Base-by-base conservation (phyloP, 345 rosid genomes). In the Passiflora organensis region DNA sequence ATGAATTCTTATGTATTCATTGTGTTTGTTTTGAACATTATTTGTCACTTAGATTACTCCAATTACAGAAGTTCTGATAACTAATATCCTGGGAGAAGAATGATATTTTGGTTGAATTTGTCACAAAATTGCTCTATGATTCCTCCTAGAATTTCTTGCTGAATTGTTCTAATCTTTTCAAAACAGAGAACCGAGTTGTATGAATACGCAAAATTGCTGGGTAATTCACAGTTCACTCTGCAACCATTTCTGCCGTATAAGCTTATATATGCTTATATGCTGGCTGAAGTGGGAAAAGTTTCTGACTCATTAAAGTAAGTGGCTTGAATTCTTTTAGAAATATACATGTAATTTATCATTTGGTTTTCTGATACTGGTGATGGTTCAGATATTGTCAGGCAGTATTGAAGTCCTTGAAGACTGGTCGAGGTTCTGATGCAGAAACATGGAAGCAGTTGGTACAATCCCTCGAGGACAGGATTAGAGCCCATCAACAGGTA, bases 181-280 rank as follows among this genome's bases (percentile, higher is more conserved):
- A 62, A 69, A 63, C 93, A 93, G 99, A 87, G 99, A 76, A 94
- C 99, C 1, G 99, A 94, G 77, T 72, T 94, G 23, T 89, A 85
- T 65, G 99, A 94, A 74, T 94, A 94, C 64, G 82, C 99, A 2
- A 94, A 83, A 81, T 81, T 85, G 67, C 83, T 85, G 41, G 99
- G 99, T 53, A 94, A 94, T 76, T 79, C 99, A 76, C 99, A 94
- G 79, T 89, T 74, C 68, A 76, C 74, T 59, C 67, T 94, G 73
- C 79, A 73, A 49, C 90, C 95, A 12, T 87, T 94, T 85, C 99
- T 89, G 74, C 97, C 97, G n/a, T 94, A 94, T 63, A 94, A 94
- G 73, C 64, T 94, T 64, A 56, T 94, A 54, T 94, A 94, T 76
- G 99, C 99, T n/a, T 68, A 82, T 75, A 94, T 94, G 99, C 80